Evolutionary conservation across 495 filamentous ascomycete genomes (phyloP), one percentile per base, ranked within the genome.

Genomic region (Oidiodendron maius): DNA sequence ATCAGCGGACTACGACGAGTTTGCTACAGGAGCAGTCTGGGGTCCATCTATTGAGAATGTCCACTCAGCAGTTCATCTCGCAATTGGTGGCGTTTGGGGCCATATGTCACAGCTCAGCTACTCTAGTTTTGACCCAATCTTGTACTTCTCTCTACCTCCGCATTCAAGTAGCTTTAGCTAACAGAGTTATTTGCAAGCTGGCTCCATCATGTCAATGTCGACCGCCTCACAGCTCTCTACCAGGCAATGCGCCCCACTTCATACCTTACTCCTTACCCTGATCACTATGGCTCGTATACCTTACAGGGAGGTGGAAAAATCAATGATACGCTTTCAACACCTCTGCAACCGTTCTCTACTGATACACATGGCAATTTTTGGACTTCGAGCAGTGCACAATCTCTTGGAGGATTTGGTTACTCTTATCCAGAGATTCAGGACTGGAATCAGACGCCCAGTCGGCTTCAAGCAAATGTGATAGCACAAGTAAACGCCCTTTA

Each of bases 401-500:
- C 51, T 17, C 60, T 46, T 13, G 55, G 35, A 3, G 53, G 52
- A 8, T 53, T 64, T 9, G 61, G 61, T 6, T 65, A 65, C 32
- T 55, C 56, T n/a, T 63, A 65, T 34, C 63, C 62, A 6, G 55
- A 55, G 12, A 48, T 61, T 13, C 8, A 55, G 17, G 58, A 60
- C 37, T 60, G 55, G 55, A 38, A 41, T 16, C 48, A 46, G 15
- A 35, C 45, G 3, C 40, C 45, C 3, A 17, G 13, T 1, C 36
- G 58, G 18, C 49, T 55, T 5, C 23, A 78, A 39, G 52, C 43
- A 18, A 55, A 53, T 40, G 50, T 57, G 50, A 51, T 25, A 6
- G 57, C 62, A 9, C 56, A 64, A 1, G 65, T 84, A 54, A 82
- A 83, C 59, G 59, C 50, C 6, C 64, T 81, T 0, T 84, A 84